Evolutionary conservation across 2,329 filamentous ascomycete species (phyloP).

Genomic region (Xylaria hypoxylon): DNA sequence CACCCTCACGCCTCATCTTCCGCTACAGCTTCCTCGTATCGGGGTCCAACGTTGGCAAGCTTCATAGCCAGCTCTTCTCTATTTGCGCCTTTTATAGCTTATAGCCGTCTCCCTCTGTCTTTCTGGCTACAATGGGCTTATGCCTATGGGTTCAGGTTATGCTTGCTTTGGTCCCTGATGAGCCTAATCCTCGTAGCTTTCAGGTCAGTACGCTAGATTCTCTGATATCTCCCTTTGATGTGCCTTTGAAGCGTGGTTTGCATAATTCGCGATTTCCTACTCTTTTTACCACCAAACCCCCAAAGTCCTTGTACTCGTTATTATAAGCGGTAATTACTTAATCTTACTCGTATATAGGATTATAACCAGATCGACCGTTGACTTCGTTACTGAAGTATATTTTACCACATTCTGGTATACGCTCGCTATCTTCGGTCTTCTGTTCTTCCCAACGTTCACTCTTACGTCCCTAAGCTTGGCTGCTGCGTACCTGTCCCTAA

Average conservation of each 20-base stretch:
- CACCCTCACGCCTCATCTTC: no score
- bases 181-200: background rate
- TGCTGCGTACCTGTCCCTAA: background rate
- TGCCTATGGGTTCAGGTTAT: background rate
- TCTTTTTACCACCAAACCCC: no score
- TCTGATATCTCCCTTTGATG: background rate
- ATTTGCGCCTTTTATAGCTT: background rate
- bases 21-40: no score
- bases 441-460: background rate
- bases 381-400: background rate
- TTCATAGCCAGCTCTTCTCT: background rate
- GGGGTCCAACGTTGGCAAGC: background rate
- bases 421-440: background rate
- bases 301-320: background rate
- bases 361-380: background rate
- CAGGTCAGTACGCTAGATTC: background rate
- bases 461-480: background rate
- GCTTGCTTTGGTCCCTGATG: slow-evolving; percentile 6
- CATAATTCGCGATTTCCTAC: background rate
- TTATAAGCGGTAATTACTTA: background rate
- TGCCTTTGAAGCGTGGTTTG: no score
- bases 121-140: background rate
- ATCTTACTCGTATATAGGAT: background rate
- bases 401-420: background rate
- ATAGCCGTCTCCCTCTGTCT: background rate